Conservation (phyloP, 208 protist species). For the Crithidia acanthocephali region DNA sequence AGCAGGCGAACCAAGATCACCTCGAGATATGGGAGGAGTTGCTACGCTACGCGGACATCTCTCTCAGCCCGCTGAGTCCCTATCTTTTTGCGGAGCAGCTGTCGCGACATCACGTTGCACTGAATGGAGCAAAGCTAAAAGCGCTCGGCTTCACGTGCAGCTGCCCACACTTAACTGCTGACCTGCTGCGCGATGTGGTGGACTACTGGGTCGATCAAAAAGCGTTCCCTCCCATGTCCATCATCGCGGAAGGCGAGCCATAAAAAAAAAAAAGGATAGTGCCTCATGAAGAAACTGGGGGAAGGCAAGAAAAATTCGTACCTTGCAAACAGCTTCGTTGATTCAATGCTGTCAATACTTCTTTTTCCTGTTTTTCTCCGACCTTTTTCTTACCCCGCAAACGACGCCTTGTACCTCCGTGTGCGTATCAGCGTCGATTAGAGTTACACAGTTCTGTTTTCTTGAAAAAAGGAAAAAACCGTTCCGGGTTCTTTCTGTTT, state of each 20-base stretch:
- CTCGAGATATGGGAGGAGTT: constrained; percentile 89
- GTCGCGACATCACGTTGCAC: constrained; percentile 72
- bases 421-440: neutral
- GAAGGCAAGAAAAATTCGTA: neutral
- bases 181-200: constrained; percentile 37
- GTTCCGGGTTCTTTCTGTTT: constrained; percentile 17
- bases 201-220: constrained; percentile 39
- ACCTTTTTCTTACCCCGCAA: neutral
- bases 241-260: neutral
- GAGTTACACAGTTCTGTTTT: neutral
- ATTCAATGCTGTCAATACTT: neutral
- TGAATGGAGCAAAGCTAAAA: constrained; percentile 77
- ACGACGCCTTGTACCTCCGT: neutral
- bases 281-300: no score
- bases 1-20: constrained; percentile 46
- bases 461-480: no score
- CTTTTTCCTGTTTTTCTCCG: constrained; percentile 13
- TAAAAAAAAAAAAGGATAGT: constrained; percentile 2
- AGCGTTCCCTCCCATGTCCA: constrained; percentile 33
- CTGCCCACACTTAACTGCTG: constrained; percentile 40
- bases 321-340: neutral
- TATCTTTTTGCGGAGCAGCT: constrained; percentile 93
- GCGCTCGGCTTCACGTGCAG: constrained; percentile 45
- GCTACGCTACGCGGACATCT: constrained; percentile 66
- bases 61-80: constrained; percentile 84